A percentile compares a stretch with the other conserved stretches of the same genome.
Conservation (phyloP, 2,329 filamentous ascomycete genomes). For the Fusarium agapanthi region DNA sequence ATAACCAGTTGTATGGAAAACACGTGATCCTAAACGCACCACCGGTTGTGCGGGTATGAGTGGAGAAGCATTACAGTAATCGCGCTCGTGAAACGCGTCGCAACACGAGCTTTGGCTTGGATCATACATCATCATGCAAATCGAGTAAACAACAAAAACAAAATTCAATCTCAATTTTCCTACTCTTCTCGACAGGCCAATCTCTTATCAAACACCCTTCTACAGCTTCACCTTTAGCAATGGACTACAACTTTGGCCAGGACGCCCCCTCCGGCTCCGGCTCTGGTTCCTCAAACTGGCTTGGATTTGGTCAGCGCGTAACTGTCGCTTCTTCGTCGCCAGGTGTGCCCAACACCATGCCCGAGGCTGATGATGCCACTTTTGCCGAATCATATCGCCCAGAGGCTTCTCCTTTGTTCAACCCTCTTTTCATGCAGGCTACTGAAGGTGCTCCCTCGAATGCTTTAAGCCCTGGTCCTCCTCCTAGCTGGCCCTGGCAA, state of each 20-base stretch:
- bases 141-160: slow-evolving; percentile 20
- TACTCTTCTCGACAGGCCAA: background rate
- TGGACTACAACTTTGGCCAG: slow-evolving; percentile 33
- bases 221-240: background rate
- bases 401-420: slow-evolving; percentile 38
- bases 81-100: slow-evolving; percentile 8
- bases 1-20: no score
- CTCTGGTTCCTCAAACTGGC: slow-evolving; percentile 28
- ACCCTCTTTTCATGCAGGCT: slow-evolving; percentile 15
- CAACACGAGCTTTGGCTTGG: background rate
- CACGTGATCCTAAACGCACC: no score
- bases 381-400: slow-evolving; percentile 40
- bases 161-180: slow-evolving; percentile 3
- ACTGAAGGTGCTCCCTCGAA: slow-evolving; percentile 7
- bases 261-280: slow-evolving; percentile 20
- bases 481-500: slow-evolving; percentile 31
- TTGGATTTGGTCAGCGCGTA: slow-evolving; percentile 30
- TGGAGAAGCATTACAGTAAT: background rate
- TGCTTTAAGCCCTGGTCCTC: slow-evolving; percentile 13
- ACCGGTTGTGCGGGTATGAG: no score
- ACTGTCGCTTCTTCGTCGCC: slow-evolving; percentile 30
- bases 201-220: background rate
- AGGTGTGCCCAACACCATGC: slow-evolving; percentile 15
- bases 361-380: slow-evolving; percentile 29
- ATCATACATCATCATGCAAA: slow-evolving; percentile 14